Conservation (phyloP, 306 rosid species). For the Ammopiptanthus mongolicus region DNA sequence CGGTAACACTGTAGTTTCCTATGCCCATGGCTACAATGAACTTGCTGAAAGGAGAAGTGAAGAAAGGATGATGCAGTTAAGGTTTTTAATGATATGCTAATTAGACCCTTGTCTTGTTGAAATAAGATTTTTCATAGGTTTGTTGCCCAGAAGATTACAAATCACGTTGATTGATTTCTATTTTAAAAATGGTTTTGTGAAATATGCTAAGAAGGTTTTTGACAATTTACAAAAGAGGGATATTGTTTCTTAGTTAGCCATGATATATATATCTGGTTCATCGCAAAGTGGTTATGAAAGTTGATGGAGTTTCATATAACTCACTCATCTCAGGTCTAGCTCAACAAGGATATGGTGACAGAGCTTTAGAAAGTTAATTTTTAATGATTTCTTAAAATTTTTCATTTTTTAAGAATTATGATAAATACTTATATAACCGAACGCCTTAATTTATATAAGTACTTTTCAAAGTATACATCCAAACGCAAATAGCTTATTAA, state of each 20-base stretch:
- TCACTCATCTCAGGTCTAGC: conserved; percentile 84
- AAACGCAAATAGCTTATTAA: too few relatives aligned
- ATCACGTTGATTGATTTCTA: conserved; percentile 58
- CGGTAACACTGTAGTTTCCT: conserved; percentile 33
- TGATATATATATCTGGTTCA: conserved; percentile 80
- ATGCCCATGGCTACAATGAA: conserved; percentile 28
- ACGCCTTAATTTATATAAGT: too few relatives aligned
- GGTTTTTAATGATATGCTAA: conserved; percentile 55
- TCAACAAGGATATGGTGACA: conserved; percentile 57
- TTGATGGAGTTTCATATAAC: conserved; percentile 79
- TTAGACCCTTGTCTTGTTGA: conserved; percentile 49
- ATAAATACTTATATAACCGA: too few relatives aligned
- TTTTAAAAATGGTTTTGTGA: conserved; percentile 47
- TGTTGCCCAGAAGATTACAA: conserved; percentile 29
- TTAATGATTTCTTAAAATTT: too few relatives aligned
- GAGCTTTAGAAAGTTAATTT: conserved; percentile 55
- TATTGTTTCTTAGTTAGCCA: conserved; percentile 86
- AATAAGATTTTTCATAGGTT: conserved; percentile 49
- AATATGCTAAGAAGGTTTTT: conserved; percentile 66
- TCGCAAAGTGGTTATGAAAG: conserved; percentile 65
- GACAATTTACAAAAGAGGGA: conserved; percentile 39
- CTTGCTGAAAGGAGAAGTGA: conserved; percentile 21
- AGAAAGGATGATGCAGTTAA: conserved; percentile 33
- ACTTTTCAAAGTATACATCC: too few relatives aligned
- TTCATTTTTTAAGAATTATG: too few relatives aligned